A percentile compares a stretch with the other conserved stretches of the same genome.
Conservation (phyloP, 2,329 filamentous ascomycete species). For the Leptographium wingfieldii region DNA sequence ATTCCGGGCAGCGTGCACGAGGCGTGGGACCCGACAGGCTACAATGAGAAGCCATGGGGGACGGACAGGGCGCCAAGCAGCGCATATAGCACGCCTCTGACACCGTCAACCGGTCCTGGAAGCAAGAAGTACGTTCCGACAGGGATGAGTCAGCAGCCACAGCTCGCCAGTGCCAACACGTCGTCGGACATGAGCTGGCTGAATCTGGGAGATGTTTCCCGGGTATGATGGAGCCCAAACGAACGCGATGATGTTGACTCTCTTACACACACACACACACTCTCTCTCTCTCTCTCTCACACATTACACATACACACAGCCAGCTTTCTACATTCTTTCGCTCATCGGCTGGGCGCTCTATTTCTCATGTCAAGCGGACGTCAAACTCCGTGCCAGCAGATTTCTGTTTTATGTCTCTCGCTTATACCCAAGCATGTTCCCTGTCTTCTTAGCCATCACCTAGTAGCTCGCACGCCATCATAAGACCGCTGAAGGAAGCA, state of each 20-base stretch:
- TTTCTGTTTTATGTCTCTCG: conserved; percentile 4
- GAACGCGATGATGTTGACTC: background rate
- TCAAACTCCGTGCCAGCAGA: background rate
- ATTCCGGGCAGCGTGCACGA: conserved; percentile 52
- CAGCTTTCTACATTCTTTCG: background rate
- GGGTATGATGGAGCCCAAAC: conserved; percentile 3
- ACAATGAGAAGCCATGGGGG: conserved; percentile 33
- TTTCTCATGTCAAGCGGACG: background rate
- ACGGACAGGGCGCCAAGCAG: conserved; percentile 37
- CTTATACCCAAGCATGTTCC: conserved; percentile 5
- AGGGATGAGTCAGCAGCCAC: conserved; percentile 35
- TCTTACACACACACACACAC: no score
- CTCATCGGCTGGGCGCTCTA: background rate
- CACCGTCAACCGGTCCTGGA: conserved; percentile 17
- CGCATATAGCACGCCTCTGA: conserved; percentile 27
- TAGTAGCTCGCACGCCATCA: background rate
- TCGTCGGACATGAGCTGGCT: conserved; percentile 69
- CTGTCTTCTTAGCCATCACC: background rate
- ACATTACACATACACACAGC: background rate
- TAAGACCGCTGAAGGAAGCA: background rate
- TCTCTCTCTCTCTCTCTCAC: background rate
- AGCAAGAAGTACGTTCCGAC: conserved; percentile 12
- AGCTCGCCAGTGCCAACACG: conserved; percentile 34
- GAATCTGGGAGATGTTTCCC: conserved; percentile 44
- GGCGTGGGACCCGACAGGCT: conserved; percentile 36